Evolutionary conservation across 177 flowering plant species (phyloP).

Genomic region (Vitis hybrid): DNA sequence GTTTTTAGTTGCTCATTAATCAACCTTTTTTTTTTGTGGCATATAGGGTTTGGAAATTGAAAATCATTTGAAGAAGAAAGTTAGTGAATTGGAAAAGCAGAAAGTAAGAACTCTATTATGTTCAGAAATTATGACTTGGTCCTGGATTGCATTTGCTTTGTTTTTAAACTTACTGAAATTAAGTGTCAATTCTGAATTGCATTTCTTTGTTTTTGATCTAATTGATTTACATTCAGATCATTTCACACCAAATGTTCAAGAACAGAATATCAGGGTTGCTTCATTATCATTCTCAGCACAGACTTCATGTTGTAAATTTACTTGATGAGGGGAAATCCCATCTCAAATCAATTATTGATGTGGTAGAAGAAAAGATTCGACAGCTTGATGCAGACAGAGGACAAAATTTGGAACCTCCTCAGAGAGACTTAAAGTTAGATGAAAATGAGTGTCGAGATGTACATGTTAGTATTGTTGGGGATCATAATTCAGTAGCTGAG

Average conservation of each 20-base stretch:
- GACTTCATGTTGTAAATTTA: slow-evolving; percentile 40
- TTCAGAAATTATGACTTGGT: neutral
- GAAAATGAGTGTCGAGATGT: slow-evolving; percentile 73
- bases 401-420: slow-evolving; percentile 22
- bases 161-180: neutral
- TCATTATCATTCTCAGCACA: slow-evolving; percentile 48
- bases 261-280: slow-evolving; percentile 46
- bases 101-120: slow-evolving; percentile 44
- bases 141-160: neutral
- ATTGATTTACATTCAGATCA: slow-evolving; percentile 45
- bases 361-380: slow-evolving; percentile 41
- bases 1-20: neutral
- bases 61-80: slow-evolving; percentile 68
- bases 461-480: slow-evolving; percentile 41
- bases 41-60: slow-evolving; percentile 87
- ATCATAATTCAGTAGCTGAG: slow-evolving; percentile 29
- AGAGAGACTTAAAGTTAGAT: slow-evolving; percentile 26
- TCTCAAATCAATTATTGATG: slow-evolving; percentile 36
- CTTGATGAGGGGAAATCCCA: slow-evolving; percentile 55
- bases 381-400: slow-evolving; percentile 21
- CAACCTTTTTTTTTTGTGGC: neutral
- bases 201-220: slow-evolving; percentile 6
- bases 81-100: slow-evolving; percentile 59
- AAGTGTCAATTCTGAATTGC: no score
- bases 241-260: slow-evolving; percentile 34